Conservation (phyloP, 73 alveolate genomes). For the Uronychia binucleata region DNA sequence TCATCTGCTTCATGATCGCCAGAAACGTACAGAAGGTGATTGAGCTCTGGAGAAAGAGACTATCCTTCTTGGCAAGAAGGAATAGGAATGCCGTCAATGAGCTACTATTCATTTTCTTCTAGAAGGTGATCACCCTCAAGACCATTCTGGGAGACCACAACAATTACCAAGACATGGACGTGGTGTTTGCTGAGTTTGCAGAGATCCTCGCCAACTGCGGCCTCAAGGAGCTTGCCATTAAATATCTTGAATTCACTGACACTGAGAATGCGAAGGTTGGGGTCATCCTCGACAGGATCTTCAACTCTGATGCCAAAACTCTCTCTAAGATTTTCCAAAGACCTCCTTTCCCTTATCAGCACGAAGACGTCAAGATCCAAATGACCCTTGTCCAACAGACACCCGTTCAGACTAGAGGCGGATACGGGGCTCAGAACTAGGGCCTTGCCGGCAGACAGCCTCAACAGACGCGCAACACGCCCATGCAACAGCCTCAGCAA, state of each 20-base stretch:
- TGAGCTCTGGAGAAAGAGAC: slow-evolving; percentile 64
- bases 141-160: slow-evolving; percentile 10
- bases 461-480: neutral
- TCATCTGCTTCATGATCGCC: slow-evolving; percentile 77
- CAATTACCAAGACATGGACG: slow-evolving; percentile 17
- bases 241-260: slow-evolving; percentile 18
- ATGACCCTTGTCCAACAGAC: slow-evolving; percentile 24
- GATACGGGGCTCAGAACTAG: neutral
- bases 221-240: slow-evolving; percentile 23
- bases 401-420: neutral
- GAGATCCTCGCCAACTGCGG: slow-evolving; percentile 29
- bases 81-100: slow-evolving; percentile 32
- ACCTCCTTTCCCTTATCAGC: slow-evolving; percentile 30
- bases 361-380: slow-evolving; percentile 29
- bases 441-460: neutral
- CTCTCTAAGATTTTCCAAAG: slow-evolving; percentile 1
- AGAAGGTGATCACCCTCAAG: slow-evolving; percentile 45
- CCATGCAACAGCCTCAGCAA: neutral
- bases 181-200: slow-evolving; percentile 21
- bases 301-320: slow-evolving; percentile 15
- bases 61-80: slow-evolving; percentile 11
- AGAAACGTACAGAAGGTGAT: slow-evolving; percentile 53
- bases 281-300: slow-evolving; percentile 30
- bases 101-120: slow-evolving; percentile 20
- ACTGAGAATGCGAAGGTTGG: slow-evolving; percentile 40